Conservation (phyloP, 768 basidiomycete species). For the Nidularia pulvinata region DNA sequence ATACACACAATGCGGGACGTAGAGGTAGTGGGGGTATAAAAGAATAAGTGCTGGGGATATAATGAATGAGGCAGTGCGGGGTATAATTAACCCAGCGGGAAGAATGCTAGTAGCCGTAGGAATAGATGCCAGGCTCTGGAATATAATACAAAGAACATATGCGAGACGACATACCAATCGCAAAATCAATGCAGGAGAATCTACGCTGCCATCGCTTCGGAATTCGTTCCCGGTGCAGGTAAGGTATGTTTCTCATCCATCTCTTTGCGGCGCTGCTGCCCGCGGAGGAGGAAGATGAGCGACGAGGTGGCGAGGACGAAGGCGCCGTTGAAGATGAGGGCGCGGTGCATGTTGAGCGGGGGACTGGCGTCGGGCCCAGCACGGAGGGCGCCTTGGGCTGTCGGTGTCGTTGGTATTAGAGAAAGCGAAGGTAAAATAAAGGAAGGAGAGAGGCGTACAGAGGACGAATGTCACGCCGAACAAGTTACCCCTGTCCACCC, state of each 20-base stretch:
- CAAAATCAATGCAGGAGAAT: too few relatives aligned
- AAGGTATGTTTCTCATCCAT: conserved; percentile 54
- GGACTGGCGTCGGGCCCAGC: conserved; percentile 59
- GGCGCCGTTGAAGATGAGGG: conserved; percentile 66
- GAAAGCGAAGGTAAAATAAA: neutral
- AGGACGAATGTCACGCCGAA: conserved; percentile 63
- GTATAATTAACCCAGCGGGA: too few relatives aligned
- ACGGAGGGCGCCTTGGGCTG: conserved; percentile 71
- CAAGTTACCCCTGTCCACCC: too few relatives aligned
- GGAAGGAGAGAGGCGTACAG: conserved; percentile 32
- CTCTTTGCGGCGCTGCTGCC: conserved; percentile 62
- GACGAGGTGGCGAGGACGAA: conserved; percentile 37
- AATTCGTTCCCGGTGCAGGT: neutral
- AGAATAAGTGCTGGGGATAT: too few relatives aligned
- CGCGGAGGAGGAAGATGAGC: conserved; percentile 51
- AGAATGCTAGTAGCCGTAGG: too few relatives aligned
- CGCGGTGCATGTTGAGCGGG: conserved; percentile 71
- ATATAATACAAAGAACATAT: too few relatives aligned
- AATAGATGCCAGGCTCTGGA: too few relatives aligned
- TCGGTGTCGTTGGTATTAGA: neutral
- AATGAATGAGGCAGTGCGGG: too few relatives aligned
- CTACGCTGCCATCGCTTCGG: too few relatives aligned
- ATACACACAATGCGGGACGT: too few relatives aligned
- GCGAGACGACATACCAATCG: too few relatives aligned
- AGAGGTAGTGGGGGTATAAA: too few relatives aligned